Base-by-base conservation (phyloP, 75 land plant species). In the Selaginella moellendorffii region DNA sequence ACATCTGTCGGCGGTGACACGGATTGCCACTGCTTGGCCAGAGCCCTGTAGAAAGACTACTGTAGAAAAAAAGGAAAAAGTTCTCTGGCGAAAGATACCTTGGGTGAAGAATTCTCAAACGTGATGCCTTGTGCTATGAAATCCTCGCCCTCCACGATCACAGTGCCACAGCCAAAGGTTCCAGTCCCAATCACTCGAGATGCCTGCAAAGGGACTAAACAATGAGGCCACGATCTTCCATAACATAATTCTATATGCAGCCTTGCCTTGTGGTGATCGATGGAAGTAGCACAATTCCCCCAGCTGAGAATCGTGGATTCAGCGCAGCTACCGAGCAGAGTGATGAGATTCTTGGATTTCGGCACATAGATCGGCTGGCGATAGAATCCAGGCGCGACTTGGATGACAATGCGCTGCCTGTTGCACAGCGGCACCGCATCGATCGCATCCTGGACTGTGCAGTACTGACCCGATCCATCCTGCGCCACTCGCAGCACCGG, bases 11-110 rank as follows among this genome's bases (percentile, higher is more conserved):
- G 95, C 97, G 2, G 97, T 88, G 12, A 88, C 95, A 54, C 97
- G 67, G 27, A 91, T 67, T n/a, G 97, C 97, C 36, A 88, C 97
- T 54, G 97, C 97, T 66, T 91, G 97, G 0, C 89, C 95, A 0
- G 97, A 91, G 31, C 95, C 97, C 82, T 88, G 77, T 0, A 53
- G 21, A 54, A 8, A 21, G 24, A 27, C 5, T 12, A 26, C 27
- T 36, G 36, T 21, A 24, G 17, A 17, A 66, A 56, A 22, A n/a
- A n/a, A 5, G 5, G 5, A 36, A 36, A 36, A 36, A 14, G 14
- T 36, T 36, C 46, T 36, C n/a, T n/a, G n/a, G n/a, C n/a, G n/a
- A 58, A 8, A 27, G 24, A 30, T 54, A 80, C 93, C 85, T 85
- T 27, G 36, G 97, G 96, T 28, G 95, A 74, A 54, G 81, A 76